Evolutionary conservation across 805 yeast species (phyloP).

Genomic region (Kazachstania martiniae): DNA sequence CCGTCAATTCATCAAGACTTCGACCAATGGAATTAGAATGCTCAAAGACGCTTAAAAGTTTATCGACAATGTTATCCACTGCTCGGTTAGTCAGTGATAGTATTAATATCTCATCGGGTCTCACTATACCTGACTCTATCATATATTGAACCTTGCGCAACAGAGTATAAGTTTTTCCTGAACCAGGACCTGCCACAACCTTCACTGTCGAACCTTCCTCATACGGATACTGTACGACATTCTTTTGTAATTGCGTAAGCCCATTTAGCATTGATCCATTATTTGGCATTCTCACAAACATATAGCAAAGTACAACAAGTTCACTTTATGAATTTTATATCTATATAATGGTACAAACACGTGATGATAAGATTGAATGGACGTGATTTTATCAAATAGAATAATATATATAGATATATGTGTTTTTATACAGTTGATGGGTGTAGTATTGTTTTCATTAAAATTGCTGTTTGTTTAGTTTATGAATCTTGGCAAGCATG

Average conservation of each 20-base stretch:
- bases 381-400: too few relatives aligned
- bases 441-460: too few relatives aligned
- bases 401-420: not conserved
- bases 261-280: not conserved
- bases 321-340: too few relatives aligned
- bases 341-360: too few relatives aligned
- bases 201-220: conserved; percentile 32
- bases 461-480: conserved; percentile 10
- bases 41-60: conserved; percentile 27
- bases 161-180: conserved; percentile 59
- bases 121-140: conserved; percentile 27
- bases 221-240: conserved; percentile 35
- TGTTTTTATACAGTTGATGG: not conserved
- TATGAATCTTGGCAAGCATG: conserved; percentile 48
- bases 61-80: conserved; percentile 36
- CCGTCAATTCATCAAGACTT: conserved; percentile 5
- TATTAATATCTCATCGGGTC: conserved; percentile 47
- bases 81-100: conserved; percentile 62
- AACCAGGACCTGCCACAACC: conserved; percentile 62
- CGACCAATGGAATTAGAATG: too few relatives aligned
- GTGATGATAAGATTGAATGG: too few relatives aligned
- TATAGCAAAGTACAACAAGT: too few relatives aligned
- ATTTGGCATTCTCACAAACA: not conserved
- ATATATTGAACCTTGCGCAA: conserved; percentile 42
- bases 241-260: conserved; percentile 37